These are phyloP conservation scores for Yamadazyma sp. DNA, from an alignment of 1,139 yeast species.

Conservation along the genomic window DNA sequence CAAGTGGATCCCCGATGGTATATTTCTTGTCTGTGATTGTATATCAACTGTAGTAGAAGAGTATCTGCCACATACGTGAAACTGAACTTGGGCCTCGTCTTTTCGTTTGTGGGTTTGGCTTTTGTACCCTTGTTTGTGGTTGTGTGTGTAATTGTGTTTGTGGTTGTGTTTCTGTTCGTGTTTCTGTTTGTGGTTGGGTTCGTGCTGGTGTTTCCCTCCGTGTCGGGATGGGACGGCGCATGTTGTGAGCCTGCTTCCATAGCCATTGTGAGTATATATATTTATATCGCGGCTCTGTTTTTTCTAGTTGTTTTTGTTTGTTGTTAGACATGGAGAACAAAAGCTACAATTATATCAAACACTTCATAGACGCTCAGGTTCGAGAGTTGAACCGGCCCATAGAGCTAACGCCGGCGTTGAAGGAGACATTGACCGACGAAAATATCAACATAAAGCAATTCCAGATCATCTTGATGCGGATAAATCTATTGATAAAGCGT, in stretches of 20 bases:
- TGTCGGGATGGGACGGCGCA: no score
- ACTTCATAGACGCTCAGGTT: conserved; percentile 31
- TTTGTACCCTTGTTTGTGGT: neutral
- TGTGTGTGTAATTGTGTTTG: no score
- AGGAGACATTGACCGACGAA: conserved; percentile 16
- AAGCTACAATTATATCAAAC: conserved; percentile 26
- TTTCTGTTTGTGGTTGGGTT: no score
- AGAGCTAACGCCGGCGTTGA: conserved; percentile 16
- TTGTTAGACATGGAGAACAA: conserved; percentile 5
- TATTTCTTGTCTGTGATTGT: conserved; percentile 21
- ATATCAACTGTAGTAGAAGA: conserved; percentile 22
- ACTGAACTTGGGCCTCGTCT: conserved; percentile 18
- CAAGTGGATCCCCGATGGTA: conserved; percentile 31
- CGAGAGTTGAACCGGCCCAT: conserved; percentile 26
- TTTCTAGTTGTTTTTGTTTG: neutral
- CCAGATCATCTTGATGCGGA: conserved; percentile 23
- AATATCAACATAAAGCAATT: conserved; percentile 22
- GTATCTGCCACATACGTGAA: conserved; percentile 32
- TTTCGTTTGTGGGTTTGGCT: neutral
- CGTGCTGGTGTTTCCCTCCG: no score
- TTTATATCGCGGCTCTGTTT: no score
- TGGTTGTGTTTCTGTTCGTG: no score
- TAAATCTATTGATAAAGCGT: conserved; percentile 28
- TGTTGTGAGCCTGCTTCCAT: no score
- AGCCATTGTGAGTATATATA: no score